phyloP scores from a whole-genome alignment of 768 basidiomycete species.

The Lentinula detonsa region DNA sequence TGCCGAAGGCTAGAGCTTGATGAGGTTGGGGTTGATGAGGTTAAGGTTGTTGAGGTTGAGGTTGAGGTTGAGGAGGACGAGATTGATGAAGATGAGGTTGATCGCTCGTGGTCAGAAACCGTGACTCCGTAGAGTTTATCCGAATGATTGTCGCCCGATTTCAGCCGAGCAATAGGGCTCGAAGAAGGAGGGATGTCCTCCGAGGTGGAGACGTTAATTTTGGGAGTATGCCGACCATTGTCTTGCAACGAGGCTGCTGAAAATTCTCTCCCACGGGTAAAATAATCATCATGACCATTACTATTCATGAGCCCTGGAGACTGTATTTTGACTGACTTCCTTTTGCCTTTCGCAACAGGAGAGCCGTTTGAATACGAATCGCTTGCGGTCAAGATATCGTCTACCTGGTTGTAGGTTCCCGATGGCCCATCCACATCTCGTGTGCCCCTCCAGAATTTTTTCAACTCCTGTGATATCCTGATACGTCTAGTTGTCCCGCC shows the following conservation, averaged over 20 bases:
- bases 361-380: background rate
- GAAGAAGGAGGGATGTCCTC: background rate
- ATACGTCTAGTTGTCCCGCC: slow-evolving; percentile 22
- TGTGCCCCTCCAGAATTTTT: slow-evolving; percentile 52
- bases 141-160: background rate
- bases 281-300: slow-evolving; percentile 2
- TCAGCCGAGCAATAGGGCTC: background rate
- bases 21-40: background rate
- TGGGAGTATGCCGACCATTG: background rate
- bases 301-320: background rate
- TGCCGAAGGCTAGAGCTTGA: background rate
- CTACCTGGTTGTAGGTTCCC: slow-evolving; percentile 3
- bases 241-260: background rate
- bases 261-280: slow-evolving; percentile 2
- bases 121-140: background rate
- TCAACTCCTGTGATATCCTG: slow-evolving; percentile 26
- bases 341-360: background rate
- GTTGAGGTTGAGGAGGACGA: background rate
- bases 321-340: background rate
- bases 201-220: background rate
- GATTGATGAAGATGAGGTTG: background rate
- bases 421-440: slow-evolving; percentile 32
- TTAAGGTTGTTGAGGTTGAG: background rate
- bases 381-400: background rate
- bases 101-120: background rate